phyloP scores from a whole-genome alignment of 2,329 filamentous ascomycete genomes.

The Ceratocystis colombiana region DNA sequence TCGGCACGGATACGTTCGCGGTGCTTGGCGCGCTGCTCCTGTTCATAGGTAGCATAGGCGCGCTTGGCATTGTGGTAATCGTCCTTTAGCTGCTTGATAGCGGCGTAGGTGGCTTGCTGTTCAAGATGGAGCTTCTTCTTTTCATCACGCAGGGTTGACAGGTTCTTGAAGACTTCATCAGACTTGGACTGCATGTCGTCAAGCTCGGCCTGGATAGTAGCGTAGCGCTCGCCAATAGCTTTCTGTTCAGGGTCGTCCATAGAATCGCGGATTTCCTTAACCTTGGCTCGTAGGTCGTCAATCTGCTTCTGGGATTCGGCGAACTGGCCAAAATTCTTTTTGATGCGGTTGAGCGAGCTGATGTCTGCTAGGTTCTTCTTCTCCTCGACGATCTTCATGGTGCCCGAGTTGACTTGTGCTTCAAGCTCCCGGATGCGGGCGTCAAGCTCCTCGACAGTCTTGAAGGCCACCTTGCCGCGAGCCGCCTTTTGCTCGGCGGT shows the following conservation, averaged over 20 bases:
- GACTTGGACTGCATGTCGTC: slow-evolving; percentile 86
- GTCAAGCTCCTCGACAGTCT: slow-evolving; percentile 80
- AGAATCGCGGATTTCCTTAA: slow-evolving; percentile 77
- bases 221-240: slow-evolving; percentile 78
- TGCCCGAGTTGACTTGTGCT: slow-evolving; percentile 74
- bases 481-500: slow-evolving; percentile 80
- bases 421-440: slow-evolving; percentile 70
- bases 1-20: slow-evolving; percentile 74
- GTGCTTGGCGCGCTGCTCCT: slow-evolving; percentile 64
- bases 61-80: slow-evolving; percentile 73
- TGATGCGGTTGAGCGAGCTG: slow-evolving; percentile 70
- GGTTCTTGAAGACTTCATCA: slow-evolving; percentile 79
- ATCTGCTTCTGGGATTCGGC: slow-evolving; percentile 82
- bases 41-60: slow-evolving; percentile 74
- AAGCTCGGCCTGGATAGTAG: slow-evolving; percentile 73
- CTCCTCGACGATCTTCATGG: slow-evolving; percentile 94
- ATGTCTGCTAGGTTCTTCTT: slow-evolving; percentile 84
- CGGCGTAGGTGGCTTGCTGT: slow-evolving; percentile 75
- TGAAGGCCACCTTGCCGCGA: slow-evolving; percentile 71
- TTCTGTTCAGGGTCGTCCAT: slow-evolving; percentile 87
- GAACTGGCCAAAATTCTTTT: slow-evolving; percentile 81
- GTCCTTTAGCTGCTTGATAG: slow-evolving; percentile 80
- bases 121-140: slow-evolving; percentile 71
- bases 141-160: slow-evolving; percentile 76
- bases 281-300: slow-evolving; percentile 74